phyloP scores from a whole-genome alignment of 2,329 filamentous ascomycete species.

The Pestalotiopsis fici region DNA sequence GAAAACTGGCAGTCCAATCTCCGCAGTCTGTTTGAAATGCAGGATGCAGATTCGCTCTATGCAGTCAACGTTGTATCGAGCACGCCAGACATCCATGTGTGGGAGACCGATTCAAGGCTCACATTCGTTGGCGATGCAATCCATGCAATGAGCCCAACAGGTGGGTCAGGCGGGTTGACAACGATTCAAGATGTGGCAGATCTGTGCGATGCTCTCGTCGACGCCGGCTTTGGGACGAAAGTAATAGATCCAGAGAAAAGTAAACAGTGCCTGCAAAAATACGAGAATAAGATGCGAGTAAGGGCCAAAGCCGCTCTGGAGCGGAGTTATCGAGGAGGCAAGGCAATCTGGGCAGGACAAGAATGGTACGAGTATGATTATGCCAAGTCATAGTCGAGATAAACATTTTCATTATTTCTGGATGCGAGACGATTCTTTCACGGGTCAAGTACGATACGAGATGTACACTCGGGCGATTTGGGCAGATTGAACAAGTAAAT shows the following conservation, averaged over 20 bases:
- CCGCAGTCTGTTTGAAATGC: not conserved
- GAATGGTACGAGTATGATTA: not conserved
- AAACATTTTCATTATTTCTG: not conserved
- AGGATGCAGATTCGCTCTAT: not conserved
- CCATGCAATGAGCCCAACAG: not conserved
- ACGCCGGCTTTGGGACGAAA: not conserved
- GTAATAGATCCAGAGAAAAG: not conserved
- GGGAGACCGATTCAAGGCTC: not conserved
- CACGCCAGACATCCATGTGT: not conserved
- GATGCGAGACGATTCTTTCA: too few relatives aligned
- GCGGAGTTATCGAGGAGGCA: not conserved
- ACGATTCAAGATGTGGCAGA: conserved; percentile 1
- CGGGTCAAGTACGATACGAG: not conserved
- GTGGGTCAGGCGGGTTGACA: not conserved
- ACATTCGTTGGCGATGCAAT: conserved; percentile 1
- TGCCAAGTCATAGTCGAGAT: not conserved
- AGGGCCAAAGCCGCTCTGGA: not conserved
- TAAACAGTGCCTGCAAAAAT: not conserved
- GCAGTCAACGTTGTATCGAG: not conserved
- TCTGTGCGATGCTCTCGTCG: not conserved
- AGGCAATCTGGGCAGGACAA: not conserved
- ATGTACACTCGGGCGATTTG: not conserved
- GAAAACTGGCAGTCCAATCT: not conserved
- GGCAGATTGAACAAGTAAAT: not conserved
- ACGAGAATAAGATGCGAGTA: not conserved